Percentiles rank a stretch among this genome's conserved stretches.
These are phyloP conservation scores for Nicotiana otophora DNA, from an alignment of 257 asterid genomes.

Conservation along the genomic window DNA sequence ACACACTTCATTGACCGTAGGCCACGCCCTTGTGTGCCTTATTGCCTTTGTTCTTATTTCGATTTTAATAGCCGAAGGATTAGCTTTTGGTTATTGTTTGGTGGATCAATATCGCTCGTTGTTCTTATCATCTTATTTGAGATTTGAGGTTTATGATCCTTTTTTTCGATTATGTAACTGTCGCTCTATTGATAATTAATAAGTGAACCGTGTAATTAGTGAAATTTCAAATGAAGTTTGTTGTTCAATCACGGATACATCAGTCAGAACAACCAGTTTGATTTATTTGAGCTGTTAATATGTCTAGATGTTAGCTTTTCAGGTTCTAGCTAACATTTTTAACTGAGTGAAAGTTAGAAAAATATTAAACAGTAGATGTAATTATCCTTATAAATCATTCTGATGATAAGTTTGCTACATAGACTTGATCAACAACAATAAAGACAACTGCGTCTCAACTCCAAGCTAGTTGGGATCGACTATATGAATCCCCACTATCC, in stretches of 20 bases:
- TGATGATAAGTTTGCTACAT: neutral
- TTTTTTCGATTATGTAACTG: no score
- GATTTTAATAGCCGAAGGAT: neutral
- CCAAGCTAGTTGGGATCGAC: neutral
- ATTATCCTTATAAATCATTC: neutral
- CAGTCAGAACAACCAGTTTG: neutral
- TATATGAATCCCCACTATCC: neutral
- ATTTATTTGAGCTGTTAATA: neutral
- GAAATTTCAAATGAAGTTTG: neutral
- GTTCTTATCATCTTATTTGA: no score
- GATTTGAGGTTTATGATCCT: no score
- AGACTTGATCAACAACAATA: neutral
- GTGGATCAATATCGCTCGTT: neutral
- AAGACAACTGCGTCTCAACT: neutral
- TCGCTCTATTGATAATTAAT: neutral
- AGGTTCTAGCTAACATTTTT: neutral
- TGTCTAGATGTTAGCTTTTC: neutral
- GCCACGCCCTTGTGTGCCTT: no score
- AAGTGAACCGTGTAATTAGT: neutral
- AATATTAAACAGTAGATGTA: neutral
- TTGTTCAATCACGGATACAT: neutral
- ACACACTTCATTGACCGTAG: no score
- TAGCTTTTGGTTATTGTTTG: neutral
- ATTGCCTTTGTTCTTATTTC: slow-evolving; percentile 4
- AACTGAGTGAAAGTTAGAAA: neutral